These are phyloP conservation scores for Piromyces finnis DNA, from an alignment of 192 early-diverging fungal species.

Conservation along the genomic window DNA sequence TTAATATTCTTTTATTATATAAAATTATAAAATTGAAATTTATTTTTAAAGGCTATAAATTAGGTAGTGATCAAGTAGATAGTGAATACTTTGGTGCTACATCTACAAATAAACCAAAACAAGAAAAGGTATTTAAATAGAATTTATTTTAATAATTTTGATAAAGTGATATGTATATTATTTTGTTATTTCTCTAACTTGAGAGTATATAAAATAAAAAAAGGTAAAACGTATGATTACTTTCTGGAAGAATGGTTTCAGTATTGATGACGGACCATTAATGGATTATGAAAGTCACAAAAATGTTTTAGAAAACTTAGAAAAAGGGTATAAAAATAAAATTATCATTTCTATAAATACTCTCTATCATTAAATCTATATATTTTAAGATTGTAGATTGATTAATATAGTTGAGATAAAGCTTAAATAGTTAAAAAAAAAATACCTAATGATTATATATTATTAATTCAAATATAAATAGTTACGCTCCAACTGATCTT, in stretches of 20 bases:
- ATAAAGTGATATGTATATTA: too few species aligned
- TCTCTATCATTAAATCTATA: too few species aligned
- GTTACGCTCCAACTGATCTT: slow-evolving; percentile 67
- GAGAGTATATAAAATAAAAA: too few species aligned
- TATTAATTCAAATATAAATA: slow-evolving; percentile 4
- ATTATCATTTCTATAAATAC: too few species aligned
- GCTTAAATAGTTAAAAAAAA: too few species aligned
- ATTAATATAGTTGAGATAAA: too few species aligned
- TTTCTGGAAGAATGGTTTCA: slow-evolving; percentile 94
- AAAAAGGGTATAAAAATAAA: background rate
- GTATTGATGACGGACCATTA: slow-evolving; percentile 81
- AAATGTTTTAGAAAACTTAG: slow-evolving; percentile 48
- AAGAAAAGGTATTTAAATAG: background rate
- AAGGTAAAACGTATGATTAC: slow-evolving; percentile 58
- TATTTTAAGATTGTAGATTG: too few species aligned
- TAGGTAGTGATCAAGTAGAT: background rate
- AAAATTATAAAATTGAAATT: too few species aligned
- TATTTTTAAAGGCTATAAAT: background rate
- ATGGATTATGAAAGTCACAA: slow-evolving; percentile 71
- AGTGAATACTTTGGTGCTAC: background rate
- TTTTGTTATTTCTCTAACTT: too few species aligned
- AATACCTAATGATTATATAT: too few species aligned
- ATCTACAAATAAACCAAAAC: background rate
- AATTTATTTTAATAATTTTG: too few species aligned
- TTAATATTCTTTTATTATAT: too few species aligned